Conservation (phyloP, 345 rosid species). For the Lepidium sativum region DNA sequence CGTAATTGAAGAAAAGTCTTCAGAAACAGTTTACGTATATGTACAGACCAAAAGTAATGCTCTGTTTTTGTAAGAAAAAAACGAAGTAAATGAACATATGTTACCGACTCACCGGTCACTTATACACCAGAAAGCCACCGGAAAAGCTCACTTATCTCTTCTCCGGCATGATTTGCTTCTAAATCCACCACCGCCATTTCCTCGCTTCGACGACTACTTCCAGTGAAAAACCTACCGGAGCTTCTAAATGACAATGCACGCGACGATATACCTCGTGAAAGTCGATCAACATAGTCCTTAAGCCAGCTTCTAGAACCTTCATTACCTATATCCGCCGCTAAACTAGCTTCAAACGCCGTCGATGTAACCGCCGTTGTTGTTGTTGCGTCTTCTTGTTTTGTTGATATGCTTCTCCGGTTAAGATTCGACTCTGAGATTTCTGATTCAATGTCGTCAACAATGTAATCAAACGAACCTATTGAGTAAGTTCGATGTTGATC, state of each 20-base stretch:
- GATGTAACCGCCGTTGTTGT: conserved; percentile 11
- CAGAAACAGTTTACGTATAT: neutral
- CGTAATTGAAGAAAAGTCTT: too few species aligned
- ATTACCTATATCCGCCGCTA: conserved; percentile 45
- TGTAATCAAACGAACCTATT: conserved; percentile 73
- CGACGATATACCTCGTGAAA: conserved; percentile 60
- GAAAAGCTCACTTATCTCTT: conserved; percentile 84
- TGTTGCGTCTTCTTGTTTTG: conserved; percentile 36
- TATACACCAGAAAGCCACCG: conserved; percentile 78
- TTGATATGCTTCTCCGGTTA: conserved; percentile 39
- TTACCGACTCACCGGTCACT: conserved; percentile 25
- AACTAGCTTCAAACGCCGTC: conserved; percentile 28
- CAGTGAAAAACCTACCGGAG: conserved; percentile 66
- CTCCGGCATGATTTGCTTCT: conserved; percentile 68
- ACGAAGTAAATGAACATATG: conserved; percentile 1
- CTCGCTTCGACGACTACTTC: conserved; percentile 81
- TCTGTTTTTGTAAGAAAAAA: neutral
- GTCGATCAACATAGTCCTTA: conserved; percentile 72
- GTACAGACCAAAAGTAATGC: conserved; percentile 15
- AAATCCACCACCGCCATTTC: conserved; percentile 34
- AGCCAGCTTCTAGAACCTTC: conserved; percentile 69
- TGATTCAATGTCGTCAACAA: conserved; percentile 68
- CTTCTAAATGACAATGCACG: conserved; percentile 64
- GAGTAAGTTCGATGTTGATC: conserved; percentile 54
- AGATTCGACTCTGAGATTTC: conserved; percentile 45